Evolutionary conservation across 1,284 basidiomycete species (phyloP), one percentile per base, ranked within the genome.

Genomic region (Spongiforma sp.): DNA sequence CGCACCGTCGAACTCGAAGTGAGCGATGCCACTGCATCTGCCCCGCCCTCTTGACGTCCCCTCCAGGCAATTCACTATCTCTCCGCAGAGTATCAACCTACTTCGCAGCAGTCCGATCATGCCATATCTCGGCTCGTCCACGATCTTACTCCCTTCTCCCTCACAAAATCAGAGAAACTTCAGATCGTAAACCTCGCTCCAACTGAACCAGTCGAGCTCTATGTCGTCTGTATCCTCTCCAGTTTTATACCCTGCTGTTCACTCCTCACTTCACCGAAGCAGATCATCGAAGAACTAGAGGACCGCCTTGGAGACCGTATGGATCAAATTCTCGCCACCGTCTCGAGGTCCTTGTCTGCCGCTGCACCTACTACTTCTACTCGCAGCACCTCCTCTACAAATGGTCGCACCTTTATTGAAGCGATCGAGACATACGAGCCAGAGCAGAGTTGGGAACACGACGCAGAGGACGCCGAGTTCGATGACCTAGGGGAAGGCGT

Each of bases 201-300:
- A 1, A 88, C 85, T 7, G 85, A 89, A 57, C 81, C 90, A 0
- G 94, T 98, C 34, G 95, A 96, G 74, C 87, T 98, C 28, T 96
- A 98, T 71, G 91, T 95, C 56, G 95, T 96, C 70, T 63, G 93
- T 86, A 21, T 37, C 37, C n/a, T n/a, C 43, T 48, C 21, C n/a
- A n/a, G 26, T 11, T 24, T 9, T 19, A 15, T 52, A 30, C 3
- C 33, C 3, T 21, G 4, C n/a, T 48, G 6, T 32, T n/a, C 41
- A 30, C 59, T 66, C 61, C 65, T 32, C 28, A n/a, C 14, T 12
- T 34, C 34, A 53, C n/a, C n/a, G n/a, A n/a, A n/a, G n/a, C 69
- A 97, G 95, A 91, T 96, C 59, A 88, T 98, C 19, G 95, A 98
- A 78, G 95, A 97, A 75, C 80, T 95, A 3, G 93, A 95, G 76